Percentiles rank a stretch among this genome's conserved stretches.
Evolutionary conservation across 148 eudicot genomes (phyloP).

Genomic region (Rhododendron vialii): DNA sequence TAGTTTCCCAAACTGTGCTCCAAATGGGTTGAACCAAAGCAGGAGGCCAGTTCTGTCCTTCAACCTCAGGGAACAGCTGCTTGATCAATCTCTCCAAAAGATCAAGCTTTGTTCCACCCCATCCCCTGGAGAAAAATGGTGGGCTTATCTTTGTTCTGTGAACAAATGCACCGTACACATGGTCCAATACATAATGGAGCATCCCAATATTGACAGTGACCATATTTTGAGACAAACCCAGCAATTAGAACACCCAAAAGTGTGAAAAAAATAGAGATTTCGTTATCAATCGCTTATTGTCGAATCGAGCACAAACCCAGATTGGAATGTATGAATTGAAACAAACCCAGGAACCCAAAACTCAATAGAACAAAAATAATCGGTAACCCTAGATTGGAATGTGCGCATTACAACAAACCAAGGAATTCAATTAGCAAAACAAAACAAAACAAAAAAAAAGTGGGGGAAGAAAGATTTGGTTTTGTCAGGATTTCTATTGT

Average conservation of each 20-base stretch:
- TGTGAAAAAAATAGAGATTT: not conserved
- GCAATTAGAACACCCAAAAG: not conserved
- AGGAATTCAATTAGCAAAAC: not conserved
- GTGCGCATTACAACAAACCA: not conserved
- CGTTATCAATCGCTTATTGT: slow-evolving; percentile 3
- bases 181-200: slow-evolving; percentile 90
- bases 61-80: slow-evolving; percentile 69
- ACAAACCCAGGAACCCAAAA: not conserved
- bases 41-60: slow-evolving; percentile 85
- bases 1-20: slow-evolving; percentile 91
- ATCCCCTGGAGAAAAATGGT: slow-evolving; percentile 86
- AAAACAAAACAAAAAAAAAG: not conserved
- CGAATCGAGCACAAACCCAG: slow-evolving; percentile 9
- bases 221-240: slow-evolving; percentile 31
- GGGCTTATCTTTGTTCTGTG: slow-evolving; percentile 85
- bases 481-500: not conserved
- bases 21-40: slow-evolving; percentile 58
- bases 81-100: slow-evolving; percentile 68
- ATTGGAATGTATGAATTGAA: not conserved
- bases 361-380: not conserved
- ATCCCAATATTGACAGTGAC: slow-evolving; percentile 76
- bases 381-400: slow-evolving; percentile 11
- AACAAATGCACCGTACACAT: slow-evolving; percentile 93
- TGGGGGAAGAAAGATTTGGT: not conserved
- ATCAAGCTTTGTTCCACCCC: slow-evolving; percentile 94